Evolutionary conservation across 345 rosid species (phyloP), one percentile per base, ranked within the genome.

Genomic region (Schrenkiella parvula): DNA sequence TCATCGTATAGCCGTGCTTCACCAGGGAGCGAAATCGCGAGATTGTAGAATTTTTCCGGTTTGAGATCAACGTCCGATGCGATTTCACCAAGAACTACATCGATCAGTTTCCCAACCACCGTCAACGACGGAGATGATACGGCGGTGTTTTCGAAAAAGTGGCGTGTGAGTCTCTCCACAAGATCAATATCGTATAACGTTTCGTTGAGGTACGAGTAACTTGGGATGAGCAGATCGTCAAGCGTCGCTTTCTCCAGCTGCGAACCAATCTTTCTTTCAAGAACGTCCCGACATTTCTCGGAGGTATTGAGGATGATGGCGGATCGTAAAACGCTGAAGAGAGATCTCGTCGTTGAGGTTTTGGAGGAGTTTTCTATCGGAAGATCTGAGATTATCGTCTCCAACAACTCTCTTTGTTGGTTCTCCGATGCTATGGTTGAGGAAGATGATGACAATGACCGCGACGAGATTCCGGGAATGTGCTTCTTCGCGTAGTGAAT

Each of bases 101-200:
- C 98, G 67, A 93, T 85, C 1, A 93, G 63, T 66, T 84, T 90
- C 2, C 96, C 97, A 41, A 86, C 97, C 7, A 87, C 82, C 85
- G 83, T 84, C 81, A 86, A 71, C 6, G 81, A 51, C 2, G 86
- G 72, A 1, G 85, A 78, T 0, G 75, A 76, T 26, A 78, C 82
- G 61, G 76, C 78, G 1, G 54, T 28, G 54, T 82, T 76, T 13
- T 82, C 82, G 55, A 93, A 62, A 68, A 85, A 93, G 55, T 76
- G 72, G 5, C 77, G 80, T 58, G 90, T 53, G 17, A 93, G 84
- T 76, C 93, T 90, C 80, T 87, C 96, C 18, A 93, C 77, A 44
- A 96, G 85, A 70, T 90, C 93, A 10, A 93, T 86, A 55, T 93
- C 96, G 35, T 93, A 93, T 53, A 93, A 79, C 5, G 98, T 93